These are phyloP conservation scores for Tetradesmus lagerheimii DNA, from an alignment of 139 green algal genomes.

Conservation along the genomic window DNA sequence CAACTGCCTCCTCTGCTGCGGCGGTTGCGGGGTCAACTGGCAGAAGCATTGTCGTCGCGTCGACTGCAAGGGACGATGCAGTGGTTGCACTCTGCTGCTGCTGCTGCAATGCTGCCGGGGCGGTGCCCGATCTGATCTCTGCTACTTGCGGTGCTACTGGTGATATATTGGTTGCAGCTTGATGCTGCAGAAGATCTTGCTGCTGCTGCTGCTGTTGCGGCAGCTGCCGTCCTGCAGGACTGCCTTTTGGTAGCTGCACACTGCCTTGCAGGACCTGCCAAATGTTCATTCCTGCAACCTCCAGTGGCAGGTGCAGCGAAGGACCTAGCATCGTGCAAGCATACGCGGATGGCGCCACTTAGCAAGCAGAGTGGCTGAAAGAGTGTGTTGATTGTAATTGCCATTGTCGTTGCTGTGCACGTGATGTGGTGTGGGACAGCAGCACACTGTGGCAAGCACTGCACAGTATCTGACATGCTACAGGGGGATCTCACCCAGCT, in stretches of 20 bases:
- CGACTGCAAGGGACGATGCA: background rate
- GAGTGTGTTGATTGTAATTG: too few relatives aligned
- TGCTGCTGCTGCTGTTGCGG: background rate
- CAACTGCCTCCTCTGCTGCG: background rate
- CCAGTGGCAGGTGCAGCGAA: constrained; percentile 13
- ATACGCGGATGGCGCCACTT: background rate
- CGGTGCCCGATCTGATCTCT: background rate
- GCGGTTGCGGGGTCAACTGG: background rate
- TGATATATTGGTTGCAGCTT: background rate
- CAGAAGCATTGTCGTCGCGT: background rate
- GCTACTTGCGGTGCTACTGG: background rate
- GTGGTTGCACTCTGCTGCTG: background rate
- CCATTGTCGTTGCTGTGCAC: too few relatives aligned
- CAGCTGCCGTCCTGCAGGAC: background rate
- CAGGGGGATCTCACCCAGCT: too few relatives aligned
- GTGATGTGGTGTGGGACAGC: too few relatives aligned
- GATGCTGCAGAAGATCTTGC: background rate
- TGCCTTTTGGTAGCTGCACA: constrained; percentile 29
- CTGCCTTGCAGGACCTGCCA: constrained; percentile 39
- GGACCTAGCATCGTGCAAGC: background rate
- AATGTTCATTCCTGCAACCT: constrained; percentile 32
- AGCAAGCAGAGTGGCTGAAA: too few relatives aligned
- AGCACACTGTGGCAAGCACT: too few relatives aligned
- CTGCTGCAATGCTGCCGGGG: background rate
- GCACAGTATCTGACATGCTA: too few relatives aligned